phyloP scores from a whole-genome alignment of 192 early-diverging fungal species.

The Coemansia reversa region DNA sequence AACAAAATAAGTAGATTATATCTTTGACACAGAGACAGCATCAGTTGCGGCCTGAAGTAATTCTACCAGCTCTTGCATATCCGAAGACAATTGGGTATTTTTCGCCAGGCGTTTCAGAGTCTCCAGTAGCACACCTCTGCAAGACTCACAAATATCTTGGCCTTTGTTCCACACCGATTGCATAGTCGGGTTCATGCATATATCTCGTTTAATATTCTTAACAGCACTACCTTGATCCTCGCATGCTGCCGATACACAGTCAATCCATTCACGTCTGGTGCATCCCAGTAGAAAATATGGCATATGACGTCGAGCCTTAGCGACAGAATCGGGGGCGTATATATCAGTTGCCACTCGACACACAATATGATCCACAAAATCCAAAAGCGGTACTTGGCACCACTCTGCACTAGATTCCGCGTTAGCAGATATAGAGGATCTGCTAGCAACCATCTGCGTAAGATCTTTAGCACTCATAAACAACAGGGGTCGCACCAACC shows the following conservation, averaged over 20 bases:
- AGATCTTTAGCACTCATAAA: conserved; percentile 23
- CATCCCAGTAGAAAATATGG: conserved; percentile 18
- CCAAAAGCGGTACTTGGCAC: background rate
- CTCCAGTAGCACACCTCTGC: background rate
- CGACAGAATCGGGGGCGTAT: background rate
- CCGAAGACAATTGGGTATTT: background rate
- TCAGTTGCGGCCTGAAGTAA: background rate
- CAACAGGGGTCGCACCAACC: conserved; percentile 34
- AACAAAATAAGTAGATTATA: too few relatives aligned
- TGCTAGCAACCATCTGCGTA: background rate
- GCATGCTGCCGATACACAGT: background rate
- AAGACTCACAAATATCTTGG: background rate
- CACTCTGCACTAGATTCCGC: background rate
- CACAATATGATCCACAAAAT: conserved; percentile 20
- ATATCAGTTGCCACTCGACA: conserved; percentile 30
- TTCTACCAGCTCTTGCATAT: background rate
- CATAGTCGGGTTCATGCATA: background rate
- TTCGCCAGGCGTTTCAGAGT: background rate
- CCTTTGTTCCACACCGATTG: background rate
- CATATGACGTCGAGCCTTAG: background rate
- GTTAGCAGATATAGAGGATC: background rate
- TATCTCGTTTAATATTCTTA: background rate
- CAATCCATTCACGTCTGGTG: conserved; percentile 14
- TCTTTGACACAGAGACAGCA: background rate
- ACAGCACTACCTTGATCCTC: background rate